These are phyloP conservation scores for Microcyclosporella mali DNA, from an alignment of 2,329 filamentous ascomycete species.

Conservation along the genomic window DNA sequence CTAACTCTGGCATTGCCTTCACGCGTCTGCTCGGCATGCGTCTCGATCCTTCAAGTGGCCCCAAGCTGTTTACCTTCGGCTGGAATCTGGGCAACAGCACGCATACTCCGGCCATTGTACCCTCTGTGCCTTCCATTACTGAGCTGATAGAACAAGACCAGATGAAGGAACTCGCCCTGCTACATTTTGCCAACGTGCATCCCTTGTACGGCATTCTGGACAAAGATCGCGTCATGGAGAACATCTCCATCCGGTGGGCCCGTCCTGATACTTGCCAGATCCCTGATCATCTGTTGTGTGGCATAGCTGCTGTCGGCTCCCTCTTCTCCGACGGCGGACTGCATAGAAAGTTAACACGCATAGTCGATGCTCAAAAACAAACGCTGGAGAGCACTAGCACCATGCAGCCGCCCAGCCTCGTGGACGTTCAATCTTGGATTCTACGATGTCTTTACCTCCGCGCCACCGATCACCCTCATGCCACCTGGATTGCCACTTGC, in stretches of 20 bases:
- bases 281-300: slow-evolving; percentile 41
- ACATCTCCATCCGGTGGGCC: slow-evolving; percentile 23
- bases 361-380: slow-evolving; percentile 36
- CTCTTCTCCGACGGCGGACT: slow-evolving; percentile 38
- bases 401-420: slow-evolving; percentile 34
- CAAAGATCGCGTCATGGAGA: slow-evolving; percentile 23
- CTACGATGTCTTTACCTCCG: slow-evolving; percentile 51
- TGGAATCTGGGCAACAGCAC: slow-evolving; percentile 45
- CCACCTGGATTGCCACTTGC: slow-evolving; percentile 53
- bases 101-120: slow-evolving; percentile 14
- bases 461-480: slow-evolving; percentile 48
- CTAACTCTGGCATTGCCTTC: slow-evolving; percentile 54
- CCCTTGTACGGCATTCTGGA: slow-evolving; percentile 49
- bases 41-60: slow-evolving; percentile 49
- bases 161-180: slow-evolving; percentile 41
- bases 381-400: slow-evolving; percentile 39
- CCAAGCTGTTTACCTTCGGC: slow-evolving; percentile 50
- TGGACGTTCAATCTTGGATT: slow-evolving; percentile 47
- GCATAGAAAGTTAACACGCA: slow-evolving; percentile 13
- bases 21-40: slow-evolving; percentile 48
- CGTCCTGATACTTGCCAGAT: slow-evolving; percentile 18
- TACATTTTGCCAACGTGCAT: slow-evolving; percentile 51
- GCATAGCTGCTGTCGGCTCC: slow-evolving; percentile 50
- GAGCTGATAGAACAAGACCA: slow-evolving; percentile 44
- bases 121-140: slow-evolving; percentile 31